Conservation (phyloP, 306 rosid species). For the Erythrophleum fordii region DNA sequence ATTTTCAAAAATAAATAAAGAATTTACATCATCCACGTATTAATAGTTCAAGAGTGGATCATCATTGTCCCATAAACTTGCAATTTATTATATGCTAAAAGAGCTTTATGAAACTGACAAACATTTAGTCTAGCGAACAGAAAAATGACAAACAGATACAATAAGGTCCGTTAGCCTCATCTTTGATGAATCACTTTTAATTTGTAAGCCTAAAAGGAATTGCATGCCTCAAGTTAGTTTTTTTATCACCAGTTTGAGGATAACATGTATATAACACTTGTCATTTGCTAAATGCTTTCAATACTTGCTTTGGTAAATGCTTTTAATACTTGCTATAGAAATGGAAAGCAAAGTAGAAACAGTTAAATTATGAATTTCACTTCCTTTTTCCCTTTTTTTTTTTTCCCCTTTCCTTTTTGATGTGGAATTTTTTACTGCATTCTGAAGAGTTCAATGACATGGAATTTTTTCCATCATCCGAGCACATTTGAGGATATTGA, state of each 20-base stretch:
- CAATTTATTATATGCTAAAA: neutral
- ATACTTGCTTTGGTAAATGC: too few species aligned
- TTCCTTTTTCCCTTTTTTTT: neutral
- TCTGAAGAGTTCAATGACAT: neutral
- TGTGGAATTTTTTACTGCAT: neutral
- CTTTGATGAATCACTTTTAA: slow-evolving; percentile 18
- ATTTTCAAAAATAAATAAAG: neutral
- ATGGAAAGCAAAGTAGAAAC: neutral
- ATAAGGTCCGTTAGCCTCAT: neutral
- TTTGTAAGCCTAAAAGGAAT: slow-evolving; percentile 28
- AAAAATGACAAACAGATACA: slow-evolving; percentile 36
- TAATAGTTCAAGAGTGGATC: neutral
- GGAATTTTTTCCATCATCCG: slow-evolving; percentile 19
- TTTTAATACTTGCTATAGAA: neutral
- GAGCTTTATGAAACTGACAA: slow-evolving; percentile 21
- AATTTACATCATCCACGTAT: slow-evolving; percentile 20
- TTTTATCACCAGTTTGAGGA: neutral
- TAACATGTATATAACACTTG: slow-evolving; percentile 13
- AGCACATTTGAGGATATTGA: neutral
- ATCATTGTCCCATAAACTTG: slow-evolving; percentile 11
- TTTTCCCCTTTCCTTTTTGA: neutral
- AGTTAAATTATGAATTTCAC: neutral
- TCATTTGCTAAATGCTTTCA: slow-evolving; percentile 14
- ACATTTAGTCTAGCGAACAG: neutral
- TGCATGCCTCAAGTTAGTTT: neutral